A percentile compares a stretch with the other conserved stretches of the same genome.
These are phyloP conservation scores for Drechslerella dactyloides DNA, from an alignment of 2,329 filamentous ascomycete genomes.

Conservation along the genomic window DNA sequence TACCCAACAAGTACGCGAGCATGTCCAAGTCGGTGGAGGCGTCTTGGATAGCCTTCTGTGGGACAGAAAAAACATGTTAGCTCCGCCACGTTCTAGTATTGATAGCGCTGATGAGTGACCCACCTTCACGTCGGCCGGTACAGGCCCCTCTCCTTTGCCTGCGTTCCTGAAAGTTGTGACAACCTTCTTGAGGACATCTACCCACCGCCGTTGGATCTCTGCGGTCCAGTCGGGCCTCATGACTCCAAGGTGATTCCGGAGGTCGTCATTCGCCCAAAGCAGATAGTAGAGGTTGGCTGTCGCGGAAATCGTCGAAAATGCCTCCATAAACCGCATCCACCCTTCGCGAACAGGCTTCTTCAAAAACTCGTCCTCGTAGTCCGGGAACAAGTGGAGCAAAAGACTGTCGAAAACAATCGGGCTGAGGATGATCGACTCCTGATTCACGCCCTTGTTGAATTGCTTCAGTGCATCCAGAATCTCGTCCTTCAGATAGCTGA, in stretches of 20 bases:
- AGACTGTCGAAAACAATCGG: slow-evolving; percentile 53
- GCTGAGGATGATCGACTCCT: slow-evolving; percentile 53
- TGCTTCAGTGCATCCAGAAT: slow-evolving; percentile 51
- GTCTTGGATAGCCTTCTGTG: slow-evolving; percentile 40
- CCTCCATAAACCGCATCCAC: slow-evolving; percentile 53
- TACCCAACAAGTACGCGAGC: slow-evolving; percentile 42
- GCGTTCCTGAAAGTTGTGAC: slow-evolving; percentile 25
- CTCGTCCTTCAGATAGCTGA: slow-evolving; percentile 55
- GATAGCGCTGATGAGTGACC: not conserved
- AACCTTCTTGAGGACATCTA: slow-evolving; percentile 43
- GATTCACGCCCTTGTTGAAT: slow-evolving; percentile 29
- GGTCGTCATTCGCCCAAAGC: slow-evolving; percentile 50
- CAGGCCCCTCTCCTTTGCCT: slow-evolving; percentile 9
- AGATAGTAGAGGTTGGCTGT: slow-evolving; percentile 54
- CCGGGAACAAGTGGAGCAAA: slow-evolving; percentile 53
- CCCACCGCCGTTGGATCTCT: slow-evolving; percentile 40
- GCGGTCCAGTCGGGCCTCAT: slow-evolving; percentile 23
- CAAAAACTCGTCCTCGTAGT: slow-evolving; percentile 50
- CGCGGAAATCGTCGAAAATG: slow-evolving; percentile 52
- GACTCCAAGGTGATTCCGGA: slow-evolving; percentile 31
- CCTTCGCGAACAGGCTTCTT: slow-evolving; percentile 40
- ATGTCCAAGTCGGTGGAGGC: slow-evolving; percentile 34
- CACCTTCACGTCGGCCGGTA: slow-evolving; percentile 37
- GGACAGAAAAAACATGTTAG: slow-evolving; percentile 4
- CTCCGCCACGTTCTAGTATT: not conserved